A percentile compares a stretch with the other conserved stretches of the same genome.
These are phyloP conservation scores for Pseudotulostoma volvatum DNA, from an alignment of 495 filamentous ascomycete species.

Conservation along the genomic window DNA sequence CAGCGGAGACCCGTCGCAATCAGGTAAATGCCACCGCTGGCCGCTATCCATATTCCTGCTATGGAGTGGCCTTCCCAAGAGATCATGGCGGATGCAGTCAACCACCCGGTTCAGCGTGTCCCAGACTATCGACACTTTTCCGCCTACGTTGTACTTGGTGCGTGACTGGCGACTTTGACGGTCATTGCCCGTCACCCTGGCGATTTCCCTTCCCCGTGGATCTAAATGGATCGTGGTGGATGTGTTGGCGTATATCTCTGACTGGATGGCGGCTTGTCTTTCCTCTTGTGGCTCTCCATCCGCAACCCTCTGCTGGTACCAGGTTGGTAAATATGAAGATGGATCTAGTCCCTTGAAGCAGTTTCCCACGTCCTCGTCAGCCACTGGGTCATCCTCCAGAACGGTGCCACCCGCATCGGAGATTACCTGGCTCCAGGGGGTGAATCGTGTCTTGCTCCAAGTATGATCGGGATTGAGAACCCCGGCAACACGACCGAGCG, in stretches of 20 bases:
- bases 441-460: neutral
- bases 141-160: constrained; percentile 7
- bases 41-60: neutral
- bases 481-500: neutral
- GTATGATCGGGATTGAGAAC: constrained; percentile 5
- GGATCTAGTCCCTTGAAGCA: neutral
- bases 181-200: constrained; percentile 4
- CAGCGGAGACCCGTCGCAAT: neutral
- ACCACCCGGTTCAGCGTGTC: constrained; percentile 9
- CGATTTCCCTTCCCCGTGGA: constrained; percentile 5
- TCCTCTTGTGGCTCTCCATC: neutral
- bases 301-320: neutral
- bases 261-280: constrained; percentile 6
- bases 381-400: neutral
- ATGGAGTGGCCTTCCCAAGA: neutral
- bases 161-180: too few species aligned
- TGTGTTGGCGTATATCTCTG: constrained; percentile 10
- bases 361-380: neutral
- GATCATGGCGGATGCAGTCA: neutral
- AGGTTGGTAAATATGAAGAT: neutral
- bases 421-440: neutral
- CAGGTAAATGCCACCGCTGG: neutral
- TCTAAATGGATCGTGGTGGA: constrained; percentile 9
- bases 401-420: constrained; percentile 14
- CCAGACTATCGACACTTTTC: constrained; percentile 11